Conservation (phyloP, 2,329 filamentous ascomycete species). For the Sclerotinia nivalis region DNA sequence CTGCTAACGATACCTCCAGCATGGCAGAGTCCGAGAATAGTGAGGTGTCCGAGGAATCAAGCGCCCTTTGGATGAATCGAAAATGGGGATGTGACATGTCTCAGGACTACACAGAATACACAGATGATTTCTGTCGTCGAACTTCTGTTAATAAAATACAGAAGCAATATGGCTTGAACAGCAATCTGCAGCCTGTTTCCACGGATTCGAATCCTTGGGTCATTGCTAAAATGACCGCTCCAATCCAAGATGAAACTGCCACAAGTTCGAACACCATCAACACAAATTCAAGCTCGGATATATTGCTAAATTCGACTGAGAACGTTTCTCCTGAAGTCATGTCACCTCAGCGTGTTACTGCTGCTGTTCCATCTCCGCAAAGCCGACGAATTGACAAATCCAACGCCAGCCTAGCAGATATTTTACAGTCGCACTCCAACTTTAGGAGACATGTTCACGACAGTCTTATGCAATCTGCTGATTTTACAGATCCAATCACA, state of each 20-base stretch:
- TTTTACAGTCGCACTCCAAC: conserved; percentile 2
- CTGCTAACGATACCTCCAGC: neutral
- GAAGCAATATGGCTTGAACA: neutral
- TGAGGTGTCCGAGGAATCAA: conserved; percentile 4
- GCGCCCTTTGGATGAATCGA: conserved; percentile 7
- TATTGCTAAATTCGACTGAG: neutral
- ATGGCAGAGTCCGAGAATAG: neutral
- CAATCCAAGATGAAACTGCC: conserved; percentile 17
- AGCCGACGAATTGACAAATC: neutral
- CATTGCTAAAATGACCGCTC: conserved; percentile 45
- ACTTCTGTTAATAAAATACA: neutral
- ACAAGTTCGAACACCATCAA: neutral
- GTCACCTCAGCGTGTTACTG: neutral
- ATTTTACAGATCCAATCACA: neutral
- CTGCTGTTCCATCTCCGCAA: neutral
- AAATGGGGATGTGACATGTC: conserved; percentile 49
- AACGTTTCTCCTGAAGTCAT: neutral
- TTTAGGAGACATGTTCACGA: neutral
- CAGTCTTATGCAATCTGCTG: neutral
- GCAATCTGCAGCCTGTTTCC: neutral
- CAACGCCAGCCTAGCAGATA: neutral
- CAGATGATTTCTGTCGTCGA: conserved; percentile 41
- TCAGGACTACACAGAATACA: conserved; percentile 46
- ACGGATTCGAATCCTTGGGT: conserved; percentile 44
- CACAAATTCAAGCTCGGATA: conserved; percentile 10